A percentile compares a stretch with the other conserved stretches of the same genome.
Conservation (phyloP, 495 filamentous ascomycete genomes). For the Penicillium ochrochloron region DNA sequence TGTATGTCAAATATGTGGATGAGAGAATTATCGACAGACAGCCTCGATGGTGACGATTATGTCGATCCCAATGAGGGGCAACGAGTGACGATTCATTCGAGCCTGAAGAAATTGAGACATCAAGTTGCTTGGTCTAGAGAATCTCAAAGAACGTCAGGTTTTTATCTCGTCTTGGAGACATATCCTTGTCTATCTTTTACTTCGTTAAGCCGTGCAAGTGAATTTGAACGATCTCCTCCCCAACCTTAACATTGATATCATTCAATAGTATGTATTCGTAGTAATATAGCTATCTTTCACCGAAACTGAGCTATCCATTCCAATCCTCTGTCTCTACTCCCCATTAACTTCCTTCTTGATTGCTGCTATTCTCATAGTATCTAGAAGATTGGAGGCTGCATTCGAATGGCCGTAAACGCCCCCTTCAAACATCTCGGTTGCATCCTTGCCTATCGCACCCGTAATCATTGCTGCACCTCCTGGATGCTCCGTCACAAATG, state of each 20-base stretch:
- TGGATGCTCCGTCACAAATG: conserved; percentile 92
- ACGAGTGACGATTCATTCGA: too few species aligned
- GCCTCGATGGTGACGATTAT: not conserved
- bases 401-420: conserved; percentile 95
- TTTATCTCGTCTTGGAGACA: too few species aligned
- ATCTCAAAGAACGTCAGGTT: too few species aligned
- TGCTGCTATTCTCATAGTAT: conserved; percentile 92
- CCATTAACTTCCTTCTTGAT: conserved; percentile 43
- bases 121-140: too few species aligned
- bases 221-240: too few species aligned
- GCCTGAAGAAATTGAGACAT: too few species aligned
- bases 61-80: too few species aligned
- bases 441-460: conserved; percentile 89
- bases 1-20: not conserved
- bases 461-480: conserved; percentile 90
- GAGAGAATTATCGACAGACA: not conserved
- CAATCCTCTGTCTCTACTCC: not conserved
- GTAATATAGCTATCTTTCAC: not conserved
- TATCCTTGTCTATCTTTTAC: too few species aligned
- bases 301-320: not conserved
- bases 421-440: conserved; percentile 95
- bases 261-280: not conserved
- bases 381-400: conserved; percentile 90
- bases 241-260: too few species aligned
- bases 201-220: too few species aligned